Percentiles rank a stretch among this genome's conserved stretches.
These are phyloP conservation scores for Phytophthora sp. DNA, from an alignment of 352 stramenopile genomes.

Conservation along the genomic window DNA sequence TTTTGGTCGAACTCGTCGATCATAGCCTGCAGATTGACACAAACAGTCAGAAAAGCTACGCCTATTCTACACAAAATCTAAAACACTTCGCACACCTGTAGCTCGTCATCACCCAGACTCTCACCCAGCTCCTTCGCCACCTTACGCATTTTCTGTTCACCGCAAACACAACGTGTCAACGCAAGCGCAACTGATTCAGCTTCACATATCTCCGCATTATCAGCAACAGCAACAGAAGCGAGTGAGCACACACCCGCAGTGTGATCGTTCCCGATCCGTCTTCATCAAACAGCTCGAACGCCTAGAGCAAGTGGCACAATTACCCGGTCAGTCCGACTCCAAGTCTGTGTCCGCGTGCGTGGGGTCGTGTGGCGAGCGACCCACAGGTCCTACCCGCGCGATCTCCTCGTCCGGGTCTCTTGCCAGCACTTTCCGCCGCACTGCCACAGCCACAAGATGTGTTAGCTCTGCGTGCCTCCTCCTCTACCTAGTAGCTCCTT, in stretches of 20 bases:
- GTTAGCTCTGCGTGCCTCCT: background rate
- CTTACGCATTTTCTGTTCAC: conserved; percentile 88
- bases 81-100: conserved; percentile 51
- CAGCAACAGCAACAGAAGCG: conserved; percentile 13
- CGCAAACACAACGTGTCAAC: background rate
- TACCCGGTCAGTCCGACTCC: conserved; percentile 30
- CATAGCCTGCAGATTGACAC: conserved; percentile 77
- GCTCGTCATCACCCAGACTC: conserved; percentile 92
- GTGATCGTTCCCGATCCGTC: conserved; percentile 91
- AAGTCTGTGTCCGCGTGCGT: conserved; percentile 24
- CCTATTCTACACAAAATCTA: background rate
- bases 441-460: conserved; percentile 38
- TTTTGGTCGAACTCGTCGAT: conserved; percentile 96
- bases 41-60: background rate
- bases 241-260: conserved; percentile 58
- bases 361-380: conserved; percentile 25
- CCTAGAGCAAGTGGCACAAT: conserved; percentile 42
- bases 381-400: conserved; percentile 55
- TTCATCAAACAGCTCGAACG: conserved; percentile 96
- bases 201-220: conserved; percentile 6
- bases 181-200: conserved; percentile 23
- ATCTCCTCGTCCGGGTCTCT: conserved; percentile 94
- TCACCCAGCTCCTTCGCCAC: conserved; percentile 94
- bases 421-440: conserved; percentile 82
- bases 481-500: conserved; percentile 17